Conservation (phyloP, 2,329 filamentous ascomycete genomes). For the Neofusicoccum ribis region DNA sequence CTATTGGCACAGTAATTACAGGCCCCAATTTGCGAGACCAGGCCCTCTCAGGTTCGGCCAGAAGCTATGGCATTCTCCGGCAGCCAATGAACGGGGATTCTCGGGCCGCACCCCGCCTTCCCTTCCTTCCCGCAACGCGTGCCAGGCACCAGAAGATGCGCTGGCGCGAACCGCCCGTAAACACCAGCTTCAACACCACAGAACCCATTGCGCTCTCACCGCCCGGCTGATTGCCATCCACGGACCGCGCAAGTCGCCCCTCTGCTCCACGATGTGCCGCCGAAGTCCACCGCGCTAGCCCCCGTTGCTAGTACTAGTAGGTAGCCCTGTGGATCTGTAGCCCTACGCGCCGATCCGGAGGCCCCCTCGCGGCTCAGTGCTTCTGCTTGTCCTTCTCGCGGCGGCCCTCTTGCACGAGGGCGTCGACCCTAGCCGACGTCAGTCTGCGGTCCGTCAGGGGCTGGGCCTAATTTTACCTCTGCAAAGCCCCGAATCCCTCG, state of each 20-base stretch:
- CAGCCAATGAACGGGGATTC: not conserved
- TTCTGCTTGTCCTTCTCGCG: constrained; percentile 40
- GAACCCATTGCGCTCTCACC: not conserved
- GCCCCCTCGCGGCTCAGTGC: constrained; percentile 31
- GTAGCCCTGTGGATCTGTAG: constrained; percentile 13
- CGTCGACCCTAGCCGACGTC: constrained; percentile 15
- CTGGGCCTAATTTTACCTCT: constrained; percentile 33
- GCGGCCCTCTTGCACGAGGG: constrained; percentile 20
- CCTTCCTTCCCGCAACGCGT: not conserved
- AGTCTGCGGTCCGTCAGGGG: constrained; percentile 7
- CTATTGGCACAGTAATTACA: not conserved
- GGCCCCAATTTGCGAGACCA: not conserved
- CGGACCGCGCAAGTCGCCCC: constrained; percentile 3
- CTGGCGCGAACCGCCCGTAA: not conserved
- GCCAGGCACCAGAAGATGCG: not conserved
- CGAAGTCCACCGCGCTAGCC: constrained; percentile 16
- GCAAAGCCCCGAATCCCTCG: constrained; percentile 53
- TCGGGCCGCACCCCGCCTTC: not conserved
- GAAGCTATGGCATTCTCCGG: not conserved
- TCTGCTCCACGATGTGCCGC: constrained; percentile 18
- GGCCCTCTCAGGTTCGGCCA: not conserved
- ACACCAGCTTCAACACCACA: not conserved
- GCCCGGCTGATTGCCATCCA: constrained; percentile 16
- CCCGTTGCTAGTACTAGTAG: constrained; percentile 5
- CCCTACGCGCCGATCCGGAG: not conserved